These are phyloP conservation scores for Paxillus involutus DNA, from an alignment of 768 basidiomycete species.

Conservation along the genomic window DNA sequence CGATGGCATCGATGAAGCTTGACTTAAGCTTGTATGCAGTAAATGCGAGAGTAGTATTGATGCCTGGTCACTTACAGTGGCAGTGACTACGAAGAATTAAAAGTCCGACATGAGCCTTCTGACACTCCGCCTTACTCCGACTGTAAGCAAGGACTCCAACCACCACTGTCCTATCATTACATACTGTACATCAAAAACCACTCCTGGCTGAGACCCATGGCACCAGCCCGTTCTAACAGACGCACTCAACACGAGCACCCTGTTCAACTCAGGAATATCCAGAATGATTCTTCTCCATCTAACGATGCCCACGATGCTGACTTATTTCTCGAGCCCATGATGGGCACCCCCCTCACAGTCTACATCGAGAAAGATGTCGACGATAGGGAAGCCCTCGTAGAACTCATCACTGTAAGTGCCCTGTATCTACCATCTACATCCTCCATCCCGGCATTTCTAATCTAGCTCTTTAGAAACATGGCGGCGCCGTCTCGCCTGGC, in stretches of 20 bases:
- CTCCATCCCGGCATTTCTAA: constrained; percentile 3
- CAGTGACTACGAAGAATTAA: neutral
- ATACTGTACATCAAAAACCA: constrained; percentile 15
- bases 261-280: constrained; percentile 24
- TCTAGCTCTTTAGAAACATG: constrained; percentile 58
- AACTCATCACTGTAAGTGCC: constrained; percentile 62
- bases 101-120: constrained; percentile 13
- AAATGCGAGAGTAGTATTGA: no score
- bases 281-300: constrained; percentile 23
- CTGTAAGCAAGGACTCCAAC: constrained; percentile 11
- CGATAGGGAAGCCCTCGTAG: constrained; percentile 62
- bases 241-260: constrained; percentile 45
- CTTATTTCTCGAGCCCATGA: constrained; percentile 83
- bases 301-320: constrained; percentile 36
- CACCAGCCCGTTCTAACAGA: constrained; percentile 68
- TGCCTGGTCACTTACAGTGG: no score
- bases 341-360: constrained; percentile 70
- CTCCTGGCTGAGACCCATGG: constrained; percentile 67
- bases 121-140: constrained; percentile 10
- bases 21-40: no score
- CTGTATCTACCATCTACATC: neutral
- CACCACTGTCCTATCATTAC: constrained; percentile 11
- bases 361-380: constrained; percentile 82
- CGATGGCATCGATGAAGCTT: no score
- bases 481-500: constrained; percentile 68